Percentiles rank a stretch among this genome's conserved stretches.
Evolutionary conservation across 257 asterid species (phyloP).

Genomic region (Petunia secreta): DNA sequence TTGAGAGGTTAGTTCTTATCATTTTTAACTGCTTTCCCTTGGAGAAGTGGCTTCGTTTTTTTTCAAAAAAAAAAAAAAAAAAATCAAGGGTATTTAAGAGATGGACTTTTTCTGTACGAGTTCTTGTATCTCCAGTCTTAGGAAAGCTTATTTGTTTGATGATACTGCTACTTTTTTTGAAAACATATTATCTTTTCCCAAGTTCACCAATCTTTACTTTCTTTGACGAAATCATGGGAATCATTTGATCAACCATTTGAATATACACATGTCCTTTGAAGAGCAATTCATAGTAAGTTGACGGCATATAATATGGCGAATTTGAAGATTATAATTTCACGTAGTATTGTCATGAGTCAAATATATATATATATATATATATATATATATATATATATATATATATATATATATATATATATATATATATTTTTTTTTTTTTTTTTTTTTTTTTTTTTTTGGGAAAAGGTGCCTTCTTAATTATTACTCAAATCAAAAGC

Average conservation of each 20-base stretch:
- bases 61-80: not conserved
- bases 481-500: not conserved
- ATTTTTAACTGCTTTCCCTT: not conserved
- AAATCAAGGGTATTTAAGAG: slow-evolving; percentile 14
- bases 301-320: not conserved
- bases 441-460: too few relatives aligned
- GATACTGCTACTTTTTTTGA: not conserved
- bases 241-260: slow-evolving; percentile 1
- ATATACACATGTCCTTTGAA: not conserved
- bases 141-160: slow-evolving; percentile 9
- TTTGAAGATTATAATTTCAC: not conserved
- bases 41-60: not conserved
- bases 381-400: too few relatives aligned
- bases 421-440: too few relatives aligned
- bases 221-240: not conserved
- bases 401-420: too few relatives aligned
- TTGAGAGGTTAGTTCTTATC: slow-evolving; percentile 55
- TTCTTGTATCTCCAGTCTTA: slow-evolving; percentile 16
- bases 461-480: too few relatives aligned
- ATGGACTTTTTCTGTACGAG: not conserved
- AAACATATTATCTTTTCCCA: not conserved
- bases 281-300: slow-evolving; percentile 19
- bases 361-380: too few relatives aligned
- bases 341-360: not conserved
- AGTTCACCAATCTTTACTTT: slow-evolving; percentile 18